Base-by-base conservation (phyloP, 192 early-diverging fungal genomes). In the Funneliformis geosporum region DNA sequence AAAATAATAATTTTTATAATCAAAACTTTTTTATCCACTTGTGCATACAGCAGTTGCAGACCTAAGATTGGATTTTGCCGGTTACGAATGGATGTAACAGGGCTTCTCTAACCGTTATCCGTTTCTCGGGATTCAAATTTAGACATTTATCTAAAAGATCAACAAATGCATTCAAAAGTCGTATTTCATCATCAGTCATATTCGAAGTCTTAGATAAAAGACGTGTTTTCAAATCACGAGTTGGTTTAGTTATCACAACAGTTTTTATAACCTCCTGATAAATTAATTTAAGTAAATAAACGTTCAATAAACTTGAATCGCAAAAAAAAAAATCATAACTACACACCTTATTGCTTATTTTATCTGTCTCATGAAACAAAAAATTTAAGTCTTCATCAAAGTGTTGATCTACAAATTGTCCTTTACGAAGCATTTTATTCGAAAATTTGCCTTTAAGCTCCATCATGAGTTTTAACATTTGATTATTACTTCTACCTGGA, bases 391-490 rank as follows among this genome's bases (percentile, higher is more conserved):
- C 85, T 16, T 94, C 91, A 79, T 96, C 95, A 90, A 99, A 99
- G 73, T 99, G 96, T 83, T 95, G 90, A 18, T 80, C 65, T 59
- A 88, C 88, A 80, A 98, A 94, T 84, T 93, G 91, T 0, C 94
- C 98, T 44, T 92, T 90, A 21, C 94, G 89, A 62, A 97, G 85
- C 89, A 95, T 88, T 72, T 94, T 93, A 81, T 90, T 92, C 10
- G 95, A 87, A 80, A 98, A 94, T 40, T 90, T 91, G 14, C 98
- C 98, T 70, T 96, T 96, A 4, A 94, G 78, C 76, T 99, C 95
- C 95, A 97, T 97, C 89, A 96, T 94, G 46, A 94, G 86, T 75
- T 87, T 88, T 65, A 99, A 87, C 98, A 99, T 99, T 73, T 98
- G 95, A 84, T 98, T 98, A 85, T 99, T 99, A 83, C 86, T 93